Evolutionary conservation across 768 basidiomycete species (phyloP).

Genomic region (Pisolithus marmoratus): DNA sequence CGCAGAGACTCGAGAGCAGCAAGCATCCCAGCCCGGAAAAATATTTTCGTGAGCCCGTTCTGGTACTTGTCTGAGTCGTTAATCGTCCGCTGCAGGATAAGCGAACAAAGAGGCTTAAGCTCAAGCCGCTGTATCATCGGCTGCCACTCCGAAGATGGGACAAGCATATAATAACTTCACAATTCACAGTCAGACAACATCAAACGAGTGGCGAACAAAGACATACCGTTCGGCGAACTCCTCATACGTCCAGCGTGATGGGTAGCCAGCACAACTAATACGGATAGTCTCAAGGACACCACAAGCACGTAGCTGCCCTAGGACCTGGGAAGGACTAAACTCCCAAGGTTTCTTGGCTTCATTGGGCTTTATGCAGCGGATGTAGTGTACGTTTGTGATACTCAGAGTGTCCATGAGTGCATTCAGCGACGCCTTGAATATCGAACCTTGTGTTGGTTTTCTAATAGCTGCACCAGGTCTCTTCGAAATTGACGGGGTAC

Average conservation of each 20-base stretch:
- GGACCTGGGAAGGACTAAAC: slow-evolving; percentile 90
- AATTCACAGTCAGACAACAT: slow-evolving; percentile 10
- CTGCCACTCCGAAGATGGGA: slow-evolving; percentile 81
- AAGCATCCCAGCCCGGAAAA: slow-evolving; percentile 99
- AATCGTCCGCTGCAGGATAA: slow-evolving; percentile 82
- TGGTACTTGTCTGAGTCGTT: slow-evolving; percentile 96
- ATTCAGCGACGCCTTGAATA: slow-evolving; percentile 94
- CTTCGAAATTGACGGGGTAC: slow-evolving; percentile 40
- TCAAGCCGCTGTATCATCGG: slow-evolving; percentile 80
- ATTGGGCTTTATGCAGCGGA: slow-evolving; percentile 99
- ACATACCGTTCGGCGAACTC: slow-evolving; percentile 95
- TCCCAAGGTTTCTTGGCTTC: slow-evolving; percentile 97
- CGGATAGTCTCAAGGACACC: slow-evolving; percentile 99
- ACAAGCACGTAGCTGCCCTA: slow-evolving; percentile 93
- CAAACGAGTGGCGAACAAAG: not conserved
- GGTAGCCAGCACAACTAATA: slow-evolving; percentile 98
- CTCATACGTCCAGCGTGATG: slow-evolving; percentile 96
- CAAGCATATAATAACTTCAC: slow-evolving; percentile 92
- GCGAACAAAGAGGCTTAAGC: slow-evolving; percentile 72
- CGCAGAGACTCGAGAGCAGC: slow-evolving; percentile 91
- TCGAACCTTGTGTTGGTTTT: slow-evolving; percentile 97
- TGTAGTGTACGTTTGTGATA: slow-evolving; percentile 97
- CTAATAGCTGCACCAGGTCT: slow-evolving; percentile 64
- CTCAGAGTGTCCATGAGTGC: slow-evolving; percentile 96
- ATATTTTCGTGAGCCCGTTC: slow-evolving; percentile 94